These are phyloP conservation scores for Rubia tinctorum DNA, from an alignment of 305 asterid genomes.

Conservation along the genomic window DNA sequence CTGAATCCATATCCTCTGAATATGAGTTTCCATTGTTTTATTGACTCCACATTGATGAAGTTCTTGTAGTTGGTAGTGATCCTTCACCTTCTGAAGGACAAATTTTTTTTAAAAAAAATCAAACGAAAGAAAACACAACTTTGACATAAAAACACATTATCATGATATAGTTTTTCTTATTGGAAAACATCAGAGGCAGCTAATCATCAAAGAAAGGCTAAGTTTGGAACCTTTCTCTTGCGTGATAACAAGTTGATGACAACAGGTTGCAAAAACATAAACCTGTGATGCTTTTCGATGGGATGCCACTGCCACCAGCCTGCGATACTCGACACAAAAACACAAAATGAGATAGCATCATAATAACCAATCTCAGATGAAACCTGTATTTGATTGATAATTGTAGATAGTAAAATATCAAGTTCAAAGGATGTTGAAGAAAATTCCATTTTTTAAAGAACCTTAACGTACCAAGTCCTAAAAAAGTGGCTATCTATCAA, in stretches of 20 bases:
- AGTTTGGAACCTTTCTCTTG: neutral
- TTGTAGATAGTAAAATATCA: neutral
- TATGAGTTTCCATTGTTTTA: slow-evolving; percentile 47
- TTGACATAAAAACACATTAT: neutral
- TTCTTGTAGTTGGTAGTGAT: slow-evolving; percentile 36
- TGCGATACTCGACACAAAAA: slow-evolving; percentile 22
- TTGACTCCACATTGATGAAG: slow-evolving; percentile 48
- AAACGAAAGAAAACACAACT: neutral
- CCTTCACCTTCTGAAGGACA: slow-evolving; percentile 50
- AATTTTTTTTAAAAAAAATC: slow-evolving; percentile 9
- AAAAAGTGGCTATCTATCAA: slow-evolving; percentile 5
- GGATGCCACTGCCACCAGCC: slow-evolving; percentile 41
- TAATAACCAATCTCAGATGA: neutral
- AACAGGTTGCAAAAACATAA: slow-evolving; percentile 8
- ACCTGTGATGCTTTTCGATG: slow-evolving; percentile 40
- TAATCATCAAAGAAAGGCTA: neutral
- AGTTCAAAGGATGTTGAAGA: neutral
- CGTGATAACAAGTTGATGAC: neutral
- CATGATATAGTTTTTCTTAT: neutral
- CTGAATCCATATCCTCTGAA: too few species aligned
- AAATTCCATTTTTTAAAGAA: too few species aligned
- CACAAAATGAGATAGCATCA: slow-evolving; percentile 1
- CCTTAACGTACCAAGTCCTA: neutral
- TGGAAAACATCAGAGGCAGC: neutral
- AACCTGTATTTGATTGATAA: neutral